Evolutionary conservation across 805 yeast species (phyloP).

Genomic region (Cyberlindnera euphorbiiphila): DNA sequence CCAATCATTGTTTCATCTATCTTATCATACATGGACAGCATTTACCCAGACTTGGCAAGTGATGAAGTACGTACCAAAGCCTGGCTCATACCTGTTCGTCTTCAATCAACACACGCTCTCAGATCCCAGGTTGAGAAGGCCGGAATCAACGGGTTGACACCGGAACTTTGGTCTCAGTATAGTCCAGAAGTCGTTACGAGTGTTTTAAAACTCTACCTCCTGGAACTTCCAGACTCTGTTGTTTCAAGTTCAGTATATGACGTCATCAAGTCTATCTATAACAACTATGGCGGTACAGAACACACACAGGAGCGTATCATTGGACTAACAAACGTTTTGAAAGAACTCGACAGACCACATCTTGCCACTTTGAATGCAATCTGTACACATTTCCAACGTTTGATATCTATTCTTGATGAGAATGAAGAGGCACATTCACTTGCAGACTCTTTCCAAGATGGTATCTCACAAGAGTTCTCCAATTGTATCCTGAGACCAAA

Average conservation of each 20-base stretch:
- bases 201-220: slow-evolving; percentile 64
- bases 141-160: slow-evolving; percentile 38
- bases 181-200: slow-evolving; percentile 61
- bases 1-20: slow-evolving; percentile 64
- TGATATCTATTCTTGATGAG: slow-evolving; percentile 51
- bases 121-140: slow-evolving; percentile 54
- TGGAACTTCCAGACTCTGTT: slow-evolving; percentile 78
- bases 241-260: slow-evolving; percentile 65
- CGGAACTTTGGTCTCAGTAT: slow-evolving; percentile 30
- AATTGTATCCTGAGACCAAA: slow-evolving; percentile 55
- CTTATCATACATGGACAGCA: slow-evolving; percentile 60
- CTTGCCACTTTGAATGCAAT: slow-evolving; percentile 78
- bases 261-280: slow-evolving; percentile 62
- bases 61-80: slow-evolving; percentile 64
- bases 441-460: slow-evolving; percentile 36
- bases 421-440: slow-evolving; percentile 35
- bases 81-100: slow-evolving; percentile 67
- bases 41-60: slow-evolving; percentile 64
- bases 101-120: slow-evolving; percentile 56
- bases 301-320: slow-evolving; percentile 40
- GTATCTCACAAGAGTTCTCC: slow-evolving; percentile 66
- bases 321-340: slow-evolving; percentile 62
- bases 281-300: slow-evolving; percentile 39
- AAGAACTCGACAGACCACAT: slow-evolving; percentile 64
- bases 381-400: slow-evolving; percentile 68